A percentile compares a stretch with the other conserved stretches of the same genome.
phyloP scores from a whole-genome alignment of 1,139 yeast genomes.

The Nakaseomyces glabratus region DNA sequence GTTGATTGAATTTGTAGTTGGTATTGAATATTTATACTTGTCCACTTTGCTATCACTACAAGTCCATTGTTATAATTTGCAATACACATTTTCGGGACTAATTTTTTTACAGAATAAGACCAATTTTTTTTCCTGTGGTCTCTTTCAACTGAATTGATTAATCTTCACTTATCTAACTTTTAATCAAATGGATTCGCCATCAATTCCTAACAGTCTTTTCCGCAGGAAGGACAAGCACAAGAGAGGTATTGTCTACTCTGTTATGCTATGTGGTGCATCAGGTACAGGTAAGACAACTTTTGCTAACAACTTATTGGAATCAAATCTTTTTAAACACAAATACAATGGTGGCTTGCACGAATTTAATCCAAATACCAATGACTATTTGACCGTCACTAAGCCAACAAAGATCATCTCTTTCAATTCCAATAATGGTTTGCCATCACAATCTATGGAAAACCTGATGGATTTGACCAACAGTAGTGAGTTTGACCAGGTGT shows the following conservation, averaged over 20 bases:
- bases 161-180: slow-evolving; percentile 4
- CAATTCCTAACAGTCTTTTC: slow-evolving; percentile 21
- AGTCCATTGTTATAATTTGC: too few species aligned
- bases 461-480: slow-evolving; percentile 1
- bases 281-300: slow-evolving; percentile 84
- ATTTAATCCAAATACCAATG: slow-evolving; percentile 13
- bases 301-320: slow-evolving; percentile 62
- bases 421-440: slow-evolving; percentile 30
- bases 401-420: slow-evolving; percentile 33
- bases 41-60: too few species aligned
- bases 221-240: slow-evolving; percentile 52
- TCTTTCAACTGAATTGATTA: not conserved
- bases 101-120: too few species aligned
- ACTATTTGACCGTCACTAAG: slow-evolving; percentile 22
- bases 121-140: not conserved
- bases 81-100: too few species aligned
- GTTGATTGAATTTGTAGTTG: too few species aligned
- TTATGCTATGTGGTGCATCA: slow-evolving; percentile 67
- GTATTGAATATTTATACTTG: too few species aligned
- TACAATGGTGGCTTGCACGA: slow-evolving; percentile 30
- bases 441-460: slow-evolving; percentile 13
- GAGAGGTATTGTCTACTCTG: slow-evolving; percentile 73
- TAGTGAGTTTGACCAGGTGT: slow-evolving; percentile 21
- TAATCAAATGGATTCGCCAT: slow-evolving; percentile 12
- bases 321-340: slow-evolving; percentile 51